Evolutionary conservation across 441 rosid genomes (phyloP), one percentile per base, ranked within the genome.

Genomic region (Melastoma candidum): DNA sequence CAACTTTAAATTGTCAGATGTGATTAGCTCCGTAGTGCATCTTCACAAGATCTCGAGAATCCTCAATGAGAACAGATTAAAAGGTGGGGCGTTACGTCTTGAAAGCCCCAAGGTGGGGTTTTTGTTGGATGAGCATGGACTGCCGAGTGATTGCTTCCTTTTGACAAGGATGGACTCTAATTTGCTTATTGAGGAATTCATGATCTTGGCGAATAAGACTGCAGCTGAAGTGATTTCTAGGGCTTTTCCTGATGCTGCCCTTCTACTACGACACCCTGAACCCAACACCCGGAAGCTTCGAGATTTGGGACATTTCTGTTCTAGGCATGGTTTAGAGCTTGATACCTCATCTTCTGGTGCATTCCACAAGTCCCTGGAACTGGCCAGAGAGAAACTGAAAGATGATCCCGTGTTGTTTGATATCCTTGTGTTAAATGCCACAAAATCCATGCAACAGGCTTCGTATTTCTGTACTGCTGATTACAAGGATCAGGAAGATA

Each of bases 221-320:
- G 88, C 88, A n/a, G 98, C 98, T 58, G 95, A 88, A 74, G 75
- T 92, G 65, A 82, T 81, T 61, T 78, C 82, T 49, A 80, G 86
- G 75, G 87, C 88, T 70, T 88, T 78, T 72, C 98, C 95, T 10
- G 77, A 81, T 61, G 50, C 73, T 49, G 80, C 98, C 39, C 61
- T 92, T 64, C 69, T 92, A 67, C 77, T 92, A 71, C 85, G 81
- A 78, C 98, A 92, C 56, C 95, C 97, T 59, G 88, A 80, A 68
- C 98, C 98, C 17, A 80, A 81, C 61, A 65, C 73, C 66, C 82
- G 92, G 25, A 88, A 88, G 76, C 95, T 92, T 59, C 79, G 67
- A 74, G 97, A 92, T 45, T 80, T 92, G 63, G 95, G 85, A 80
- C 71, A 67, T 27, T 88, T 88, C 68, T 88, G 95, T 72, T 60